A percentile compares a stretch with the other conserved stretches of the same genome.
These are phyloP conservation scores for Fonsecaea pugnacius DNA, from an alignment of 2,329 filamentous ascomycete species.

Conservation along the genomic window DNA sequence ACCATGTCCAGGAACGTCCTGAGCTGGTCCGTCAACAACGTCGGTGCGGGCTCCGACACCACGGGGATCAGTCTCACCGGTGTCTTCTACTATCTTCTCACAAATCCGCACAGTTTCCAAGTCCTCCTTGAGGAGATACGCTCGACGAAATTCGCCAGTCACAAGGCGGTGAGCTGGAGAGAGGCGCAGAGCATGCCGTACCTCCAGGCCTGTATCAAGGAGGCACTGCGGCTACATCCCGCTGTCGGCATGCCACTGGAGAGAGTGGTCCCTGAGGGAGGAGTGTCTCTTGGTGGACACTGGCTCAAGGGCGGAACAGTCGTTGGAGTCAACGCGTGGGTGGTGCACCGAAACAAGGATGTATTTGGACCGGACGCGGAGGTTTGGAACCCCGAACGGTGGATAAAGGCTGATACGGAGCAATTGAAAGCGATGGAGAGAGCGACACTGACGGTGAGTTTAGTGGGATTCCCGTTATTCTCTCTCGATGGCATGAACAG, in stretches of 20 bases:
- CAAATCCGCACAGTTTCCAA: not conserved
- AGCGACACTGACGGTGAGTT: no score
- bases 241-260: slow-evolving; percentile 42
- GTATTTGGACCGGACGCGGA: slow-evolving; percentile 35
- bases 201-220: slow-evolving; percentile 42
- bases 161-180: slow-evolving; percentile 22
- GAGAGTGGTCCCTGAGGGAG: slow-evolving; percentile 40
- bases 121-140: not conserved
- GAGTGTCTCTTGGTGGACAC: slow-evolving; percentile 37
- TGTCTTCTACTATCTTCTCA: not conserved
- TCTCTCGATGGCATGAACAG: not conserved
- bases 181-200: slow-evolving; percentile 40
- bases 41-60: slow-evolving; percentile 73
- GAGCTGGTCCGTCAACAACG: slow-evolving; percentile 30
- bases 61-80: slow-evolving; percentile 69
- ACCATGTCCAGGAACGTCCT: not conserved
- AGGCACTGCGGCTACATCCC: slow-evolving; percentile 45
- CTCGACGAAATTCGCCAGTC: not conserved
- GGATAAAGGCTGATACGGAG: slow-evolving; percentile 31
- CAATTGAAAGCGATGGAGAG: slow-evolving; percentile 3
- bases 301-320: slow-evolving; percentile 37
- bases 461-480: no score
- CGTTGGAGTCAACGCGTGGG: slow-evolving; percentile 40
- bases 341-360: slow-evolving; percentile 36
- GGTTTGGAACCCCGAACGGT: slow-evolving; percentile 37